Evolutionary conservation across 2,329 filamentous ascomycete genomes (phyloP).

Genomic region (Alternaria burnsii): DNA sequence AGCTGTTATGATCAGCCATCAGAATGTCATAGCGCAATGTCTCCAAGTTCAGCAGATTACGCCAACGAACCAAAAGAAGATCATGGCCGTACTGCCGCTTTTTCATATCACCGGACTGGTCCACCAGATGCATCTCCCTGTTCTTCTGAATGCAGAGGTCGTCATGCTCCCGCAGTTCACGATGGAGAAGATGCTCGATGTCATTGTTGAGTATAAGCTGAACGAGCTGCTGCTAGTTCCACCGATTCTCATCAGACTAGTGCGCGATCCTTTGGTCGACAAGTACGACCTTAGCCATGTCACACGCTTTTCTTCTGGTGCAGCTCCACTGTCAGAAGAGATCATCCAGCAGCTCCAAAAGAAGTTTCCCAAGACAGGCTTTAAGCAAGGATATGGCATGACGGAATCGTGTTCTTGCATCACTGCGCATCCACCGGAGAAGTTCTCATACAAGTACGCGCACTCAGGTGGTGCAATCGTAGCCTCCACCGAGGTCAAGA

Average conservation of each 20-base stretch:
- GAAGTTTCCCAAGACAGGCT: conserved; percentile 67
- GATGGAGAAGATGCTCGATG: conserved; percentile 60
- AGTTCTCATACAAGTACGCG: conserved; percentile 66
- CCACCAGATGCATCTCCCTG: conserved; percentile 66
- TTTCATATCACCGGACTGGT: conserved; percentile 51
- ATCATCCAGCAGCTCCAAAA: conserved; percentile 65
- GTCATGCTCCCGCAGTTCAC: conserved; percentile 71
- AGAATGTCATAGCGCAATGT: conserved; percentile 62
- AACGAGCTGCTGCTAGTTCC: conserved; percentile 63
- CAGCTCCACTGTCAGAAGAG: conserved; percentile 66
- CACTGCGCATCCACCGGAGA: conserved; percentile 66
- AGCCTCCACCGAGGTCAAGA: conserved; percentile 67
- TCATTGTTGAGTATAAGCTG: conserved; percentile 58
- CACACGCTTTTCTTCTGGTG: conserved; percentile 66
- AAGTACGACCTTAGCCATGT: conserved; percentile 67
- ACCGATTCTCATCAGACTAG: conserved; percentile 67
- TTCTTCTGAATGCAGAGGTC: conserved; percentile 71
- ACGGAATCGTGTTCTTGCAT: conserved; percentile 72
- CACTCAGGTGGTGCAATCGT: conserved; percentile 65
- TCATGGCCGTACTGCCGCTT: conserved; percentile 46
- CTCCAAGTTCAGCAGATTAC: conserved; percentile 61
- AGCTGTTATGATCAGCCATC: conserved; percentile 48
- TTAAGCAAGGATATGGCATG: conserved; percentile 75
- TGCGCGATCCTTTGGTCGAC: conserved; percentile 63
- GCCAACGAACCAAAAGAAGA: conserved; percentile 52